phyloP scores from a whole-genome alignment of 2,329 filamentous ascomycete genomes.

The Penicillium brevicompactum region DNA sequence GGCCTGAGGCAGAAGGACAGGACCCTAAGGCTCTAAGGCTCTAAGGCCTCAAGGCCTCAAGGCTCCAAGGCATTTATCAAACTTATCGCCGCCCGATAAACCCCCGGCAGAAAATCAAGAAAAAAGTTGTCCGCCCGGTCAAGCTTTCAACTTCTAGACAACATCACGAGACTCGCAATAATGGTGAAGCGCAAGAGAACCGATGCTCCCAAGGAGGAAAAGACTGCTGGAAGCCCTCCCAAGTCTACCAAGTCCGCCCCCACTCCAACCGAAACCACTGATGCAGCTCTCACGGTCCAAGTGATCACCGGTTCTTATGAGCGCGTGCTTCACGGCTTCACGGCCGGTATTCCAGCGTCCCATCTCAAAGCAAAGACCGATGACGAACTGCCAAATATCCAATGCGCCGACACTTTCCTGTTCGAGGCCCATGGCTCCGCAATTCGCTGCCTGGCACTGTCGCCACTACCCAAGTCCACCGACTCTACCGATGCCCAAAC shows the following conservation, averaged over 20 bases:
- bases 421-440: slow-evolving; percentile 92
- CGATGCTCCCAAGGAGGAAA: slow-evolving; percentile 30
- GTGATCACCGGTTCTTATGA: slow-evolving; percentile 94
- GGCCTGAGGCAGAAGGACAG: slow-evolving; percentile 9
- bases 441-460: slow-evolving; percentile 85
- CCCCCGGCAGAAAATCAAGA: slow-evolving; percentile 23
- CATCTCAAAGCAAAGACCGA: slow-evolving; percentile 29
- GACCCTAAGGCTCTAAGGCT: slow-evolving; percentile 7
- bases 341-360: slow-evolving; percentile 64
- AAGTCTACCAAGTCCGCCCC: slow-evolving; percentile 38
- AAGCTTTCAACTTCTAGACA: slow-evolving; percentile 1
- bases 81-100: slow-evolving; percentile 16
- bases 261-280: slow-evolving; percentile 29
- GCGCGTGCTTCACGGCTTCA: slow-evolving; percentile 84
- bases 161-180: slow-evolving; percentile 1
- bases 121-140: slow-evolving; percentile 17
- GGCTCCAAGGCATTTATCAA: background rate
- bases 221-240: slow-evolving; percentile 26
- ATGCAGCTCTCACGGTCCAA: slow-evolving; percentile 66
- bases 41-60: background rate
- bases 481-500: slow-evolving; percentile 67
- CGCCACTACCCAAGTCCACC: slow-evolving; percentile 64
- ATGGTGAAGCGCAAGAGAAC: slow-evolving; percentile 53
- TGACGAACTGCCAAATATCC: slow-evolving; percentile 45
- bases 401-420: slow-evolving; percentile 89